Percentiles rank a stretch among this genome's conserved stretches.
Evolutionary conservation across 176 grass and related monocot species (phyloP).

Genomic region (Saccharum spontaneum): DNA sequence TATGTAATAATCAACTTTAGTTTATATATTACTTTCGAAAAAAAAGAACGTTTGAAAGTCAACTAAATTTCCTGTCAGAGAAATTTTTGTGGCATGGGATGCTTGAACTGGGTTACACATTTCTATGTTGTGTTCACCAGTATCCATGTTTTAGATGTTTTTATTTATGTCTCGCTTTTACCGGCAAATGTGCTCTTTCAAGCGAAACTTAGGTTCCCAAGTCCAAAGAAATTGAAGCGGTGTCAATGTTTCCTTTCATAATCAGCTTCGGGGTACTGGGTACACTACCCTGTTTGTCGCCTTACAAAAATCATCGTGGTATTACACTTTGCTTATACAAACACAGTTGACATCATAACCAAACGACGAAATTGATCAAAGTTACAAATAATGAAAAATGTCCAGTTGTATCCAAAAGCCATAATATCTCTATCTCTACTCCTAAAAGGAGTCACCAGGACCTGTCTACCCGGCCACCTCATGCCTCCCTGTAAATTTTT

Average conservation of each 20-base stretch:
- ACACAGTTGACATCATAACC: not conserved
- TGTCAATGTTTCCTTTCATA: not conserved
- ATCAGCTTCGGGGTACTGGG: not conserved
- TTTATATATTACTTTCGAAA: slow-evolving; percentile 3
- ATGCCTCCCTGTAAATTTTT: too few relatives aligned
- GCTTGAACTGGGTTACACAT: not conserved
- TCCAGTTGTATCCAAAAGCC: not conserved
- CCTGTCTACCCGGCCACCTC: too few relatives aligned
- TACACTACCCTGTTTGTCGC: not conserved
- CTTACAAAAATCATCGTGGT: not conserved
- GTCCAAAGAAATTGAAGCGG: too few relatives aligned
- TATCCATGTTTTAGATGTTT: not conserved
- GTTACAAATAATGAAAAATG: not conserved
- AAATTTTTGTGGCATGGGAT: not conserved
- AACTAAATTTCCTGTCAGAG: not conserved
- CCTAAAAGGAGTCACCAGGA: too few relatives aligned
- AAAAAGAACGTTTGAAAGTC: not conserved
- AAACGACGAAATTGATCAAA: not conserved
- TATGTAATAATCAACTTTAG: slow-evolving; percentile 10
- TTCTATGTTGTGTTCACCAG: not conserved
- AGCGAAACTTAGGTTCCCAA: too few relatives aligned
- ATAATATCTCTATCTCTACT: too few relatives aligned
- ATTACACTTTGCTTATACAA: not conserved
- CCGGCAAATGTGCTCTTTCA: not conserved
- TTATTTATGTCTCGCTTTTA: not conserved